Percentiles rank a stretch among this genome's conserved stretches.
Evolutionary conservation across 352 stramenopile genomes (phyloP).

Genomic region (Poterioochromonas sp.): DNA sequence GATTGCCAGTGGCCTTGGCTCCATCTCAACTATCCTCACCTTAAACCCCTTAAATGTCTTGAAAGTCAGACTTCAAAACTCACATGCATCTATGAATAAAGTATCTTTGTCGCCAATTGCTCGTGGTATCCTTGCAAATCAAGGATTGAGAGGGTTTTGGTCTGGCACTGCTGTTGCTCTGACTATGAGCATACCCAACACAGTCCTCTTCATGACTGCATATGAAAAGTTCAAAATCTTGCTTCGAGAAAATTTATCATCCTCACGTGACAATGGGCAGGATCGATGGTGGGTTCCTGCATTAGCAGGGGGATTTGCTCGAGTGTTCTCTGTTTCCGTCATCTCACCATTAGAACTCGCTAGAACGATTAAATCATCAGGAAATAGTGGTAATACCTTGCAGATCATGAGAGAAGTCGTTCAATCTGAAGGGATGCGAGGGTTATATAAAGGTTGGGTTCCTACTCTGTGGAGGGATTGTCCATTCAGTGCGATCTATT

Average conservation of each 20-base stretch:
- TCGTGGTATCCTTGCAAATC: background rate
- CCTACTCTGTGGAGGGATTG: background rate
- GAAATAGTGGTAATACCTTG: background rate
- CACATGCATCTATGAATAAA: background rate
- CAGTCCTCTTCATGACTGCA: slow-evolving; percentile 25
- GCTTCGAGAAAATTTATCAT: background rate
- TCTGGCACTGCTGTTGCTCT: background rate
- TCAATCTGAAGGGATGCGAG: background rate
- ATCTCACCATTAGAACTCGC: slow-evolving; percentile 12
- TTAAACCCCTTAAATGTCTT: slow-evolving; percentile 19
- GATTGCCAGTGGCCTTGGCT: background rate
- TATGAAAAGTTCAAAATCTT: slow-evolving; percentile 9
- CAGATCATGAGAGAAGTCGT: background rate
- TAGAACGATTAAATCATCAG: background rate
- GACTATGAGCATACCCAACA: background rate
- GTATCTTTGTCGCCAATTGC: background rate
- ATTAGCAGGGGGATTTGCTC: background rate
- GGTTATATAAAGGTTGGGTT: slow-evolving; percentile 12
- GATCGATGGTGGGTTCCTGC: background rate
- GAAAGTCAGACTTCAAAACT: slow-evolving; percentile 16
- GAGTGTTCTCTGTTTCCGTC: background rate
- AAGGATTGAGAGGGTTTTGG: background rate
- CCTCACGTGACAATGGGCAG: background rate
- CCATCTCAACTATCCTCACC: background rate
- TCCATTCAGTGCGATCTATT: slow-evolving; percentile 17